Percentiles rank a stretch among this genome's conserved stretches.
These are phyloP conservation scores for Casuarina glauca DNA, from an alignment of 306 rosid genomes.

Conservation along the genomic window DNA sequence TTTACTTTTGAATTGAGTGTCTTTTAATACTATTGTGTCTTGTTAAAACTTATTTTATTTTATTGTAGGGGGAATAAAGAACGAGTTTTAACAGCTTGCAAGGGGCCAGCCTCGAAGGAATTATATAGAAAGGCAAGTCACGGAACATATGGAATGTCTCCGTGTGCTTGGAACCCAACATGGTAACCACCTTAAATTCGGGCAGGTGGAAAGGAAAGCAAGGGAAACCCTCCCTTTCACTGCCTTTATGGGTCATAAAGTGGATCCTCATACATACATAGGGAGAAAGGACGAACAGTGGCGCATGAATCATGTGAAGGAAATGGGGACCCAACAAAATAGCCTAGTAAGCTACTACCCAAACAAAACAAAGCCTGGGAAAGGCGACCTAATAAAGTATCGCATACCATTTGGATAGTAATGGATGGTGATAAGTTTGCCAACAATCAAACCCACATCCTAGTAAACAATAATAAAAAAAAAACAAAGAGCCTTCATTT, in stretches of 20 bases:
- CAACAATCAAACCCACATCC: background rate
- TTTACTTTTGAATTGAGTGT: no score
- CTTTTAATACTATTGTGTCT: no score
- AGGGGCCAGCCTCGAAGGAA: no score
- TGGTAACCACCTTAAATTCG: slow-evolving; percentile 33
- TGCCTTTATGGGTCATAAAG: slow-evolving; percentile 38
- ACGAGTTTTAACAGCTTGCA: no score
- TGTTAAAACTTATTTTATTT: no score
- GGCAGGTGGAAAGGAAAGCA: slow-evolving; percentile 16
- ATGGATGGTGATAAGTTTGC: no score
- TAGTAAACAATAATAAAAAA: background rate
- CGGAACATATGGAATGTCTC: slow-evolving; percentile 16
- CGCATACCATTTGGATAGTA: background rate
- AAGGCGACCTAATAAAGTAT: background rate
- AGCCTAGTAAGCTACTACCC: background rate
- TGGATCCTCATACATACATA: background rate
- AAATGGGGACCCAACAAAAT: slow-evolving; percentile 38
- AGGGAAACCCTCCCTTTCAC: slow-evolving; percentile 48
- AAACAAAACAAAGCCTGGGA: background rate
- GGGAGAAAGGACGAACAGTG: background rate
- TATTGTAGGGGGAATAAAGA: no score
- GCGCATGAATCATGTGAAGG: slow-evolving; percentile 32
- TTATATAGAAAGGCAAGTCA: background rate
- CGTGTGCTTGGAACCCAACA: slow-evolving; percentile 1
- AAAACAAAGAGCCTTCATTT: no score